Evolutionary conservation across 306 rosid genomes (phyloP).

Genomic region (Acacia crassicarpa): DNA sequence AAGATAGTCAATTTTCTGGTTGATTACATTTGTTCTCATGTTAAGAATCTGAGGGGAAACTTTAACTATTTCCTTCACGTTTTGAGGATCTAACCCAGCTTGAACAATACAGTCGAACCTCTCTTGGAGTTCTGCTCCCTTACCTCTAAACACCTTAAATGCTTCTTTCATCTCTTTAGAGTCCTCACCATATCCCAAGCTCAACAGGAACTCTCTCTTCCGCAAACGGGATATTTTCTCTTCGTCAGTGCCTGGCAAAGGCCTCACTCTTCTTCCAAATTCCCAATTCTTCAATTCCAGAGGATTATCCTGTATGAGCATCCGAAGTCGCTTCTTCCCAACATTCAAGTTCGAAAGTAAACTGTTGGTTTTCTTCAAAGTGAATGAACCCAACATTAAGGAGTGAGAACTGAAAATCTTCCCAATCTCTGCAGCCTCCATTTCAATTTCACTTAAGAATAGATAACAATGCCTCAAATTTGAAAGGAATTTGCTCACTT

Average conservation of each 20-base stretch:
- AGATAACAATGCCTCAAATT: conserved; percentile 56
- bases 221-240: conserved; percentile 19
- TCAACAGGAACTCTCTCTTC: conserved; percentile 62
- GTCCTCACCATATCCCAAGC: conserved; percentile 57
- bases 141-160: conserved; percentile 59
- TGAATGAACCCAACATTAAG: conserved; percentile 53
- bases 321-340: conserved; percentile 64
- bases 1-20: conserved; percentile 57
- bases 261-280: conserved; percentile 50
- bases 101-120: conserved; percentile 68
- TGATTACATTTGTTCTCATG: conserved; percentile 52
- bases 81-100: conserved; percentile 60
- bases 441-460: conserved; percentile 55
- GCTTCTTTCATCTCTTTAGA: conserved; percentile 48
- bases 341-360: conserved; percentile 50
- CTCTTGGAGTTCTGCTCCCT: conserved; percentile 77
- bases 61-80: conserved; percentile 52
- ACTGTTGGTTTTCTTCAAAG: conserved; percentile 54
- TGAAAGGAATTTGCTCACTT: conserved; percentile 40
- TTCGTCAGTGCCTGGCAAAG: conserved; percentile 37
- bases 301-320: conserved; percentile 62
- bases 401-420: conserved; percentile 53
- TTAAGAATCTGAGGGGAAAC: conserved; percentile 69
- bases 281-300: conserved; percentile 56
- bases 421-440: conserved; percentile 58